Conservation (phyloP, 2,329 filamentous ascomycete species). For the Dothistroma septosporum region DNA sequence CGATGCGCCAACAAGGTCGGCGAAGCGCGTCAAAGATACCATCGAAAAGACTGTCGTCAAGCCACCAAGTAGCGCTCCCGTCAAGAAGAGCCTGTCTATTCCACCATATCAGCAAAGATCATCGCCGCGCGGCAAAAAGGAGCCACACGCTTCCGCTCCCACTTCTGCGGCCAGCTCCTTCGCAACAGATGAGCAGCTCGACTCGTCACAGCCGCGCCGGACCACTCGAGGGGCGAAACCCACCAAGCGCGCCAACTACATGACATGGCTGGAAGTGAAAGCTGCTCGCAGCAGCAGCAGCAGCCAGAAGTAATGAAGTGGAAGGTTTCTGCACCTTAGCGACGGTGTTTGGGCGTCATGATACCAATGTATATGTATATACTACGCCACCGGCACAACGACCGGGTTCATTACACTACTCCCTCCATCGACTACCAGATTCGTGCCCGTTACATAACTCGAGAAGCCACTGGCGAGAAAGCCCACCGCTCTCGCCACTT, state of each 20-base stretch:
- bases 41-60: neutral
- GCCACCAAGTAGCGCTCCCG: neutral
- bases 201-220: neutral
- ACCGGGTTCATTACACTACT: conserved; percentile 40
- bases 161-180: neutral
- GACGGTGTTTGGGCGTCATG: neutral
- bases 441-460: conserved; percentile 59
- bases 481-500: conserved; percentile 58
- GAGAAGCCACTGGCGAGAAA: conserved; percentile 62
- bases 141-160: neutral
- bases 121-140: neutral
- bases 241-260: neutral
- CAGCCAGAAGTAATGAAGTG: neutral
- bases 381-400: conserved; percentile 26
- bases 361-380: neutral
- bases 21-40: neutral
- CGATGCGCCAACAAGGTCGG: neutral
- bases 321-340: neutral
- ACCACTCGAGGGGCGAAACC: neutral
- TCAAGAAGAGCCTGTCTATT: neutral
- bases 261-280: neutral
- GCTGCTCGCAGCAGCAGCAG: neutral
- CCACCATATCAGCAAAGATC: neutral
- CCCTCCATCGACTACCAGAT: conserved; percentile 60
- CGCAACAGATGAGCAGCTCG: neutral